Evolutionary conservation across 305 asterid genomes (phyloP).

Genomic region (Fraxinus nigra): DNA sequence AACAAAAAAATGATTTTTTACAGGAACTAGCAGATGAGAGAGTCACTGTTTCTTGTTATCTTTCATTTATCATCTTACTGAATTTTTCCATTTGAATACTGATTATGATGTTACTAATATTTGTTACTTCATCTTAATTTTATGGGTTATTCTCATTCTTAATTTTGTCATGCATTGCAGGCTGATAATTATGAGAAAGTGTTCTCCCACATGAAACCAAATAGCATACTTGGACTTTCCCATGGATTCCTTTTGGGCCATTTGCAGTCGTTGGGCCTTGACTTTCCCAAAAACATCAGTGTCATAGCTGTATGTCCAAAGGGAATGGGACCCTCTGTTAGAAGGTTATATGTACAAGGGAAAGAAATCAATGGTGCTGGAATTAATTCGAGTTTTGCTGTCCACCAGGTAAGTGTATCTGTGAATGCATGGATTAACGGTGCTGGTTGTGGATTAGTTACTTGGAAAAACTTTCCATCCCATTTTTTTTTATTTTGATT

Average conservation of each 20-base stretch:
- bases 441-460: too few species aligned
- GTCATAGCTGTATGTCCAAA: slow-evolving; percentile 97
- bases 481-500: too few species aligned
- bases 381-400: slow-evolving; percentile 92
- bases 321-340: slow-evolving; percentile 99
- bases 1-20: not conserved
- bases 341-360: slow-evolving; percentile 95
- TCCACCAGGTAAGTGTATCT: slow-evolving; percentile 66
- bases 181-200: slow-evolving; percentile 87
- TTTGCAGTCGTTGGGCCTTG: slow-evolving; percentile 80
- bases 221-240: slow-evolving; percentile 93
- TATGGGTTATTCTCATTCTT: not conserved
- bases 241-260: slow-evolving; percentile 97
- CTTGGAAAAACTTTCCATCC: too few species aligned
- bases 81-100: not conserved
- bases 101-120: not conserved
- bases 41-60: not conserved
- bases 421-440: too few species aligned
- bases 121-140: not conserved
- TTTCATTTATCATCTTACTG: not conserved
- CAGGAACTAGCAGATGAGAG: not conserved
- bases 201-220: slow-evolving; percentile 86
- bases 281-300: slow-evolving; percentile 88
- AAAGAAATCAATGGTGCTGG: slow-evolving; percentile 98
- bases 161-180: slow-evolving; percentile 37